These are phyloP conservation scores for Onygena corvina DNA, from an alignment of 2,329 filamentous ascomycete species.

Conservation along the genomic window DNA sequence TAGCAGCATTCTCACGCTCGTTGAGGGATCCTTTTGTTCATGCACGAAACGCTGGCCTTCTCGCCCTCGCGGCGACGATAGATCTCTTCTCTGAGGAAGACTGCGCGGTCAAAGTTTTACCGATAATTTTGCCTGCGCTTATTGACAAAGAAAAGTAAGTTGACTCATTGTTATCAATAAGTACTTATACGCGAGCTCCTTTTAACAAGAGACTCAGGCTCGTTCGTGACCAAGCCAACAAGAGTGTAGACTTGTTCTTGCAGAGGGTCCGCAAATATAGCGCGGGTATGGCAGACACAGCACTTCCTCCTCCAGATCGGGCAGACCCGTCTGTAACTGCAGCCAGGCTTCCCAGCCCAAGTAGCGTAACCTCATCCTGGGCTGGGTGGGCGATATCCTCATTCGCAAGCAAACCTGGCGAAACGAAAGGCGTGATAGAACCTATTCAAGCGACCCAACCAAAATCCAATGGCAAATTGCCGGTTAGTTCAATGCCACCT, in stretches of 20 bases:
- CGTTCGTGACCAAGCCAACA: constrained; percentile 80
- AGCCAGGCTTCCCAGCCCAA: constrained; percentile 69
- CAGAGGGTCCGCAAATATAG: constrained; percentile 69
- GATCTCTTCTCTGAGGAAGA: constrained; percentile 87
- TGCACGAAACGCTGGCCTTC: constrained; percentile 74
- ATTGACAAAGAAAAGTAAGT: constrained; percentile 81
- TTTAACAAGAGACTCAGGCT: constrained; percentile 36
- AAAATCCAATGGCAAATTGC: not conserved
- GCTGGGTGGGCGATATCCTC: constrained; percentile 97
- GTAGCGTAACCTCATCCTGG: constrained; percentile 55
- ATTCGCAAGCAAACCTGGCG: constrained; percentile 85
- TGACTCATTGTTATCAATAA: not conserved
- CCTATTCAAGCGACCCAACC: constrained; percentile 23
- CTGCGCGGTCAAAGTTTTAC: constrained; percentile 69
- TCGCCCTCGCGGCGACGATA: constrained; percentile 72
- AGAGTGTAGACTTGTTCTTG: constrained; percentile 77
- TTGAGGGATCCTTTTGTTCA: constrained; percentile 90
- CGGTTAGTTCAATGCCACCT: not conserved
- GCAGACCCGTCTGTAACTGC: constrained; percentile 36
- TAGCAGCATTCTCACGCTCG: constrained; percentile 81
- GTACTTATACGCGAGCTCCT: too few species aligned
- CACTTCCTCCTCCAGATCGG: constrained; percentile 53
- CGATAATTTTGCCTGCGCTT: constrained; percentile 68
- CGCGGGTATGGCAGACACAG: constrained; percentile 65
- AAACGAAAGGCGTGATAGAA: constrained; percentile 78